These are phyloP conservation scores for Coemansia sp. DNA, from an alignment of 192 early-diverging fungal species.

Conservation along the genomic window DNA sequence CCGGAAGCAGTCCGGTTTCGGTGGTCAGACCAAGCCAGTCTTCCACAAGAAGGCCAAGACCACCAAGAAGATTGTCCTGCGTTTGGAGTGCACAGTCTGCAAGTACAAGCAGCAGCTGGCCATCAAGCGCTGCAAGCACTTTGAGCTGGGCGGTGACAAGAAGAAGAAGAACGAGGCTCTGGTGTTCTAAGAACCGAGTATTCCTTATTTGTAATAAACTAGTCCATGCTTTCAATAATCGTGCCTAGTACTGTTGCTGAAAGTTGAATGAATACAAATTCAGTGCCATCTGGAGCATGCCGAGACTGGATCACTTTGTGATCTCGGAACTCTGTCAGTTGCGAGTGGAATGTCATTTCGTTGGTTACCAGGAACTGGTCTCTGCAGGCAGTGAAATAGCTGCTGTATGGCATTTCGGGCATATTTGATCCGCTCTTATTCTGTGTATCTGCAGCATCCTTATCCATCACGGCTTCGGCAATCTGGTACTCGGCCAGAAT, in stretches of 20 bases:
- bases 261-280: slow-evolving; percentile 58
- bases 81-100: slow-evolving; percentile 97
- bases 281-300: slow-evolving; percentile 45
- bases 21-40: slow-evolving; percentile 99
- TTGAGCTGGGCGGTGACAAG: slow-evolving; percentile 99
- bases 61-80: slow-evolving; percentile 99
- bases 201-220: background rate
- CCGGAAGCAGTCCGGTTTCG: slow-evolving; percentile 98
- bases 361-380: slow-evolving; percentile 82
- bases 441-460: slow-evolving; percentile 13
- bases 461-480: slow-evolving; percentile 35
- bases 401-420: slow-evolving; percentile 60
- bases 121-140: slow-evolving; percentile 99
- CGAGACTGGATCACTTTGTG: slow-evolving; percentile 77
- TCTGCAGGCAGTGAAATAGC: slow-evolving; percentile 68
- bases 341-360: slow-evolving; percentile 83
- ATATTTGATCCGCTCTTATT: slow-evolving; percentile 33
- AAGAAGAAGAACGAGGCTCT: slow-evolving; percentile 89
- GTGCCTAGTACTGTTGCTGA: slow-evolving; percentile 59
- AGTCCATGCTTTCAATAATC: slow-evolving; percentile 68
- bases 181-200: slow-evolving; percentile 16
- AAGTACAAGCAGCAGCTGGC: slow-evolving; percentile 98
- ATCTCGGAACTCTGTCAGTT: slow-evolving; percentile 90
- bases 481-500: slow-evolving; percentile 86
- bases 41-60: slow-evolving; percentile 99